Evolutionary conservation across 2,329 filamentous ascomycete genomes (phyloP), one percentile per base, ranked within the genome.

Genomic region (Ceratocystiopsis sp.): DNA sequence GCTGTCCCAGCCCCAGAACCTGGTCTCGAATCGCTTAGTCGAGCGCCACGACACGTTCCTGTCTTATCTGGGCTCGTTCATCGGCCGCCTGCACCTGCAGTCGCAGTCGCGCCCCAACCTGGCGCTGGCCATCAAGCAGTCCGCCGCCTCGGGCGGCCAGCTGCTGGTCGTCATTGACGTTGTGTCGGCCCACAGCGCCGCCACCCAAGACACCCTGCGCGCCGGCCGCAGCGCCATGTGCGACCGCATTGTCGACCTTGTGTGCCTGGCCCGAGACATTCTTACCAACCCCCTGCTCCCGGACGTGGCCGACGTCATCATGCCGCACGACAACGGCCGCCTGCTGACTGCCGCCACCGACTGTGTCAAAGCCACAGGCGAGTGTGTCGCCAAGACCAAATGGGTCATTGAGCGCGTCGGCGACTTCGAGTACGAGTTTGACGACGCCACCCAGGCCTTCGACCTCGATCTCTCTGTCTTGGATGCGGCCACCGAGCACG

Each of bases 21-120:
- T 95, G 46, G 84, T 91, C 33, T 94, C 87, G 2, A 82, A 87
- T 58, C 79, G 79, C 51, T 71, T 96, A 40, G 81, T 77, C 53
- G 68, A 73, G 41, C 82, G 78, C 41, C 86, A 95, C 62, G 87
- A 96, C 61, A 75, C 75, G 9, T 94, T 96, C 55, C 66, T 98
- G 42, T 91, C 87, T 8, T 82, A 87, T 55, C 74, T 98, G 42
- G 89, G 84, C 41, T 93, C 85, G 5, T 94, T 96, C 58, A 89
- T 96, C 57, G 91, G 91, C 15, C 70, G 76, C 35, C 71, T 95
- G 44, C 85, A 95, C 59, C 68, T 95, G 47, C 86, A 95, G 57
- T 91, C 87, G n/a, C 80, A 91, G 48, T 91, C 86, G 9, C 80
- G 85, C 10, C 75, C 81, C 1, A 86, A 94, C 57, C 69, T 96